These are phyloP conservation scores for Chalciporus sp. DNA, from an alignment of 1,284 basidiomycete genomes.

Conservation along the genomic window DNA sequence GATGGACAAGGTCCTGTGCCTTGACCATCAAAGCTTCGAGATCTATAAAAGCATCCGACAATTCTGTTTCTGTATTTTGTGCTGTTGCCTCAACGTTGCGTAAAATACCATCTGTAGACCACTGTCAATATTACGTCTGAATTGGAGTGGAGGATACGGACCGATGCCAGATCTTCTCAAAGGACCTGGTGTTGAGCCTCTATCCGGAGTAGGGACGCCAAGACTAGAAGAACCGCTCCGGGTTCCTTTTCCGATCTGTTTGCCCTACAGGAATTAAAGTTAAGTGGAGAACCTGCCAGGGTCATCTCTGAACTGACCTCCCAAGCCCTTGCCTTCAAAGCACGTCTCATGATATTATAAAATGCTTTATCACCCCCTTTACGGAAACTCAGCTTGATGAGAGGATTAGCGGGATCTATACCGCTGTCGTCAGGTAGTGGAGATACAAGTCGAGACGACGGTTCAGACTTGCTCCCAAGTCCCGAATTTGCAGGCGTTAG, in stretches of 20 bases:
- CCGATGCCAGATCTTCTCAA: conserved; percentile 32
- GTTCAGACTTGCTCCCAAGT: conserved; percentile 55
- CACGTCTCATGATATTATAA: conserved; percentile 79
- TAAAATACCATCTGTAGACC: conserved; percentile 73
- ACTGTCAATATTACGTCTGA: conserved; percentile 1
- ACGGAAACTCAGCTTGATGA: conserved; percentile 83
- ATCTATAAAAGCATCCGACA: conserved; percentile 84
- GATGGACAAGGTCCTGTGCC: conserved; percentile 89
- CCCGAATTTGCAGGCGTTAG: conserved; percentile 29
- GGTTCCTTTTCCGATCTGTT: conserved; percentile 29
- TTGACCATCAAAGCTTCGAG: conserved; percentile 91
- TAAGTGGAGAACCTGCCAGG: conserved; percentile 7
- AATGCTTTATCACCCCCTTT: conserved; percentile 88
- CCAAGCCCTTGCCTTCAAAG: conserved; percentile 83
- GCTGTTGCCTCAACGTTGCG: conserved; percentile 71
- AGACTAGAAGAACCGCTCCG: conserved; percentile 28
- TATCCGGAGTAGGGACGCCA: conserved; percentile 17
- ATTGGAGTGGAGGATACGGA: conserved; percentile 10
- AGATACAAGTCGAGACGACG: conserved; percentile 57
- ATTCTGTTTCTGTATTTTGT: conserved; percentile 62
- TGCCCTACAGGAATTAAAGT: conserved; percentile 17
- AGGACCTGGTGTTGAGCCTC: conserved; percentile 15
- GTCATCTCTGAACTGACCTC: conserved; percentile 48
- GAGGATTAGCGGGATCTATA: conserved; percentile 39
- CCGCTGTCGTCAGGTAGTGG: conserved; percentile 44